These are phyloP conservation scores for Oemleria cerasiformis DNA, from an alignment of 306 rosid species.

Conservation along the genomic window DNA sequence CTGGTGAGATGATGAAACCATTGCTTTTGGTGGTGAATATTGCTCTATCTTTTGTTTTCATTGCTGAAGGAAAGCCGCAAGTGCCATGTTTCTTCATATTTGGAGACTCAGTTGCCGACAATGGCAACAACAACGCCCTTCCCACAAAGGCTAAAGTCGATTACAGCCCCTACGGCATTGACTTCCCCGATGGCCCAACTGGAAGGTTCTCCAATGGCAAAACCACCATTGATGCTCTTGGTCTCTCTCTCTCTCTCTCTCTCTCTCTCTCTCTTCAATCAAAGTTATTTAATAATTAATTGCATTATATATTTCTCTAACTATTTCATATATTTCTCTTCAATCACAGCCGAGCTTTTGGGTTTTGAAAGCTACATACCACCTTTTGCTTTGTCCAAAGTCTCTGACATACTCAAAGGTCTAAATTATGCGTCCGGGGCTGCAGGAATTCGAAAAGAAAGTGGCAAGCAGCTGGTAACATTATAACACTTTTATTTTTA, in stretches of 20 bases:
- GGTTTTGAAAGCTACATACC: conserved; percentile 50
- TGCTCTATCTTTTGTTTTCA: conserved; percentile 10
- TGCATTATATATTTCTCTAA: not conserved
- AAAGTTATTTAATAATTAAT: too few species aligned
- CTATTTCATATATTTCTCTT: too few species aligned
- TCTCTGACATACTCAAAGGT: conserved; percentile 36
- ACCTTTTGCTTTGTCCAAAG: conserved; percentile 34
- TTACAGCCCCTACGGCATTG: conserved; percentile 62
- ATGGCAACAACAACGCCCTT: conserved; percentile 58
- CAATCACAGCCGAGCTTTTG: conserved; percentile 56
- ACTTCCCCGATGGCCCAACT: conserved; percentile 51
- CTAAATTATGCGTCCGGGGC: conserved; percentile 76
- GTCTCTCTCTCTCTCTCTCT: not conserved
- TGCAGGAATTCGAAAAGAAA: conserved; percentile 48
- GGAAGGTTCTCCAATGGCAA: conserved; percentile 62
- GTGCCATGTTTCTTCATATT: conserved; percentile 83
- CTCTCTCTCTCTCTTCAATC: too few species aligned
- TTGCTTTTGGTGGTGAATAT: not conserved
- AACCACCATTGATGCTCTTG: conserved; percentile 39
- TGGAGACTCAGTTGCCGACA: conserved; percentile 70
- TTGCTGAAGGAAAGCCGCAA: conserved; percentile 48
- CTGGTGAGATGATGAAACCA: not conserved
- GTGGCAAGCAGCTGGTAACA: conserved; percentile 33
- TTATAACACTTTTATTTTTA: too few species aligned
- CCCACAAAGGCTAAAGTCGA: conserved; percentile 46